Conservation (phyloP, 805 yeast genomes). For the Ogataea chonburiensis region DNA sequence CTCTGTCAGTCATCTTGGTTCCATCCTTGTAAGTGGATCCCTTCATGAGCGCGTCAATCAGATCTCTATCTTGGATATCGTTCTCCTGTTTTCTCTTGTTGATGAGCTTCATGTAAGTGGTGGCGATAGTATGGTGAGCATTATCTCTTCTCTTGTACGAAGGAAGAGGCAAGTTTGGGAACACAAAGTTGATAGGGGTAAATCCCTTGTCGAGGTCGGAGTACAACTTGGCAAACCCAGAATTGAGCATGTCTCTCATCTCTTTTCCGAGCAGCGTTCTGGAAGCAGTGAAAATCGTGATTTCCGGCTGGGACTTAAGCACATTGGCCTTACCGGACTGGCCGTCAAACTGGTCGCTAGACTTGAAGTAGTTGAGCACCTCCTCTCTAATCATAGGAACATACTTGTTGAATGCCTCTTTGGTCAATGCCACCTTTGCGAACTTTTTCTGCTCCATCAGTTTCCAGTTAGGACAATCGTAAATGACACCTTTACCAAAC, state of each 20-base stretch:
- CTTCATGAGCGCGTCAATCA: conserved; percentile 84
- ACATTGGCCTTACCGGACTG: conserved; percentile 57
- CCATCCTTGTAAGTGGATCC: conserved; percentile 91
- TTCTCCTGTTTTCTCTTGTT: conserved; percentile 68
- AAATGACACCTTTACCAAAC: conserved; percentile 95
- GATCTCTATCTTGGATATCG: conserved; percentile 81
- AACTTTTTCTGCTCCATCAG: conserved; percentile 99
- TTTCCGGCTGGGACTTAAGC: conserved; percentile 85
- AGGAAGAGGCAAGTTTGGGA: conserved; percentile 87
- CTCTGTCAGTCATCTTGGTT: conserved; percentile 88
- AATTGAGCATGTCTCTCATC: conserved; percentile 77
- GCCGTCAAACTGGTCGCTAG: conserved; percentile 48
- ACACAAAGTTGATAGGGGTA: conserved; percentile 92
- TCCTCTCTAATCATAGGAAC: conserved; percentile 89
- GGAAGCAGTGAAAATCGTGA: conserved; percentile 95
- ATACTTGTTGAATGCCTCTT: conserved; percentile 76
- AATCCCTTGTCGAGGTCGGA: conserved; percentile 95
- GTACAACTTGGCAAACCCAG: conserved; percentile 80
- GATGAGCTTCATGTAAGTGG: conserved; percentile 79
- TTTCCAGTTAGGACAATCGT: conserved; percentile 91
- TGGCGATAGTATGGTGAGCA: conserved; percentile 81
- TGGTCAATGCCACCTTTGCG: conserved; percentile 84
- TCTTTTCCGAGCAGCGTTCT: conserved; percentile 90
- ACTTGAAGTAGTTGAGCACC: conserved; percentile 60
- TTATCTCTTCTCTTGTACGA: conserved; percentile 75